A percentile compares a stretch with the other conserved stretches of the same genome.
These are phyloP conservation scores for Russula foetens DNA, from an alignment of 768 basidiomycete genomes.

Conservation along the genomic window DNA sequence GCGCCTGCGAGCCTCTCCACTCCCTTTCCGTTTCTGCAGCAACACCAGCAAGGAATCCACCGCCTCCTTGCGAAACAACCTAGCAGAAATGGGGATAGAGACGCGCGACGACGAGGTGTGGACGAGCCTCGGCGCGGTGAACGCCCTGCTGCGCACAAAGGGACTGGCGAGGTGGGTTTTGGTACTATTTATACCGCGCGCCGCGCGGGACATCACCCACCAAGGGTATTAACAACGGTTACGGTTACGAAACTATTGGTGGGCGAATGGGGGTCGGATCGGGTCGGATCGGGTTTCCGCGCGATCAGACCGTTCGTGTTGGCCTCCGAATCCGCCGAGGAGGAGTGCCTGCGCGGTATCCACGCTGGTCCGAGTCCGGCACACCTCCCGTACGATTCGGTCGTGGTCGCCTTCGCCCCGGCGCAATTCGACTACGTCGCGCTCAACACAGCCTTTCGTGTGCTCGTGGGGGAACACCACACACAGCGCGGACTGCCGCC, in stretches of 20 bases:
- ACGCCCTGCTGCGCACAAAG: constrained; percentile 34
- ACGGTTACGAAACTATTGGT: too few species aligned
- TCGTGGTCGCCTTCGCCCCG: constrained; percentile 58
- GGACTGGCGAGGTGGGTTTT: constrained; percentile 34
- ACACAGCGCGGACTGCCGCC: constrained; percentile 5
- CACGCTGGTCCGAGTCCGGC: constrained; percentile 13
- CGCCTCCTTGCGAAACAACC: constrained; percentile 32
- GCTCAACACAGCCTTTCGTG: constrained; percentile 60
- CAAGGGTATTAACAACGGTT: too few species aligned
- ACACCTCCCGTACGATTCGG: constrained; percentile 42
- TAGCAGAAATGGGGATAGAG: constrained; percentile 44
- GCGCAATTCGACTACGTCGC: constrained; percentile 40
- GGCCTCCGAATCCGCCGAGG: constrained; percentile 25
- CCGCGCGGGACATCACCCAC: too few species aligned
- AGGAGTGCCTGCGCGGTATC: constrained; percentile 22
- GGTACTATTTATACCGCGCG: too few species aligned
- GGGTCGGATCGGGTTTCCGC: too few species aligned
- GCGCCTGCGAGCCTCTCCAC: constrained; percentile 24
- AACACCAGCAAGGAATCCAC: constrained; percentile 65
- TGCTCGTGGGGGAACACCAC: constrained; percentile 34
- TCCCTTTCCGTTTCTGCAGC: constrained; percentile 51
- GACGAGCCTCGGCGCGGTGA: constrained; percentile 58
- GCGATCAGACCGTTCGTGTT: constrained; percentile 32
- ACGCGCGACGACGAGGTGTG: constrained; percentile 40
- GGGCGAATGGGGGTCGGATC: too few species aligned